phyloP scores from a whole-genome alignment of 495 filamentous ascomycete genomes.

The Xylaria flabelliformis region DNA sequence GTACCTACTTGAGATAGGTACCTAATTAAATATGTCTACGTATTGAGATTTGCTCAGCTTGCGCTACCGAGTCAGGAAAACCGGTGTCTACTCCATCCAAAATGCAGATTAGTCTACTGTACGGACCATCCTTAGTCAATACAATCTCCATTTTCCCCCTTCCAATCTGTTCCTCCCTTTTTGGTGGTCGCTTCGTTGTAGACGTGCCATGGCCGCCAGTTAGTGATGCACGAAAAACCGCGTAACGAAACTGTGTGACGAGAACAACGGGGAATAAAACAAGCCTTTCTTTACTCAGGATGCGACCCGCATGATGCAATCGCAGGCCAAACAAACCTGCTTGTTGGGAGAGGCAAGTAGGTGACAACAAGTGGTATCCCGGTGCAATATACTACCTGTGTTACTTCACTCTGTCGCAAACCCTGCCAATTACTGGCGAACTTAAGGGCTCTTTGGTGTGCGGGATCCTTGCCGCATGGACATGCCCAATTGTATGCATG shows the following conservation, averaged over 20 bases:
- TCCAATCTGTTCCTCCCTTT: neutral
- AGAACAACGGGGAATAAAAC: slow-evolving; percentile 2
- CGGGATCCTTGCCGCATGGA: slow-evolving; percentile 20
- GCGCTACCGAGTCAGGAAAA: neutral
- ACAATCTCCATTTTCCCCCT: neutral
- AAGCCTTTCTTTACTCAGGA: slow-evolving; percentile 19
- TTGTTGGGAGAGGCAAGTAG: slow-evolving; percentile 7
- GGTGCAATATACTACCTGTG: neutral
- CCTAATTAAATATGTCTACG: too few species aligned
- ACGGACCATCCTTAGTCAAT: neutral
- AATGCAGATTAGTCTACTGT: neutral
- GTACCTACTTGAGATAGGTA: too few species aligned
- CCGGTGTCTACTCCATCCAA: neutral
- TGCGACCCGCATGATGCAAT: slow-evolving; percentile 27
- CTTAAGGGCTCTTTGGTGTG: neutral
- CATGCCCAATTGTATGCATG: slow-evolving; percentile 14
- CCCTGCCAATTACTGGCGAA: neutral
- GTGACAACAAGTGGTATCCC: neutral
- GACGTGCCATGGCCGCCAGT: too few species aligned
- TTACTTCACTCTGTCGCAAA: neutral
- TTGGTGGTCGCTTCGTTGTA: neutral
- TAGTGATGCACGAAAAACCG: neutral
- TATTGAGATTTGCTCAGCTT: neutral
- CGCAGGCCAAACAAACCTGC: neutral
- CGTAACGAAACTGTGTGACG: slow-evolving; percentile 13